A percentile compares a stretch with the other conserved stretches of the same genome.
These are phyloP conservation scores for Kuraishia ogatae DNA, from an alignment of 805 yeast genomes.

Conservation along the genomic window DNA sequence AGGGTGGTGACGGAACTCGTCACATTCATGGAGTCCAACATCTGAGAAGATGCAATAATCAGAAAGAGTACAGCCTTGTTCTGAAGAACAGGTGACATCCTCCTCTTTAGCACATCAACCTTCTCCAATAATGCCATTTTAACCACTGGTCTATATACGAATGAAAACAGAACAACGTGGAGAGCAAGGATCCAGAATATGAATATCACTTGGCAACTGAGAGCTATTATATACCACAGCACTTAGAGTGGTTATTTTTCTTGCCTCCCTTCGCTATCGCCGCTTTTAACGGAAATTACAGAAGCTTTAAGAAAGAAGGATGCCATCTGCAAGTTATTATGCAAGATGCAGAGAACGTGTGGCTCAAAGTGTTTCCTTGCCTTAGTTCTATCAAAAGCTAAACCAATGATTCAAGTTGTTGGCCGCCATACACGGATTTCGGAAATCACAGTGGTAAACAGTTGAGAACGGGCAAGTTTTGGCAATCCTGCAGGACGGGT, in stretches of 20 bases:
- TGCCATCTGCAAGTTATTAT: neutral
- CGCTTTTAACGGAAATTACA: too few species aligned
- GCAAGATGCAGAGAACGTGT: neutral
- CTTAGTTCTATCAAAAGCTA: too few species aligned
- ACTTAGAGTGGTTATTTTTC: neutral
- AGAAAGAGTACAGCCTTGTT: neutral
- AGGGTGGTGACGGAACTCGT: conserved; percentile 7
- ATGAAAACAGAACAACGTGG: neutral
- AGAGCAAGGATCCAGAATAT: too few species aligned
- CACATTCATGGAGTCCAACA: conserved; percentile 5
- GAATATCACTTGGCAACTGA: too few species aligned
- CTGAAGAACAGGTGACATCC: neutral
- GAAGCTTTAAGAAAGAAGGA: too few species aligned
- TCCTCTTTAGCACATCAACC: neutral
- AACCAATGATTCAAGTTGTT: too few species aligned
- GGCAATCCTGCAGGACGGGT: too few species aligned
- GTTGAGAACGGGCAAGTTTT: too few species aligned
- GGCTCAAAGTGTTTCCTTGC: neutral
- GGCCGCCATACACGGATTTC: too few species aligned
- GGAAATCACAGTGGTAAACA: too few species aligned
- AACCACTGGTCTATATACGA: neutral
- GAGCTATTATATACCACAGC: too few species aligned
- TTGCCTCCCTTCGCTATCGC: neutral
- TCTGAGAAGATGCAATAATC: neutral
- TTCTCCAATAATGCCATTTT: neutral